Conservation (phyloP, 2,329 filamentous ascomycete genomes). For the Pseudogymnoascus sp. region DNA sequence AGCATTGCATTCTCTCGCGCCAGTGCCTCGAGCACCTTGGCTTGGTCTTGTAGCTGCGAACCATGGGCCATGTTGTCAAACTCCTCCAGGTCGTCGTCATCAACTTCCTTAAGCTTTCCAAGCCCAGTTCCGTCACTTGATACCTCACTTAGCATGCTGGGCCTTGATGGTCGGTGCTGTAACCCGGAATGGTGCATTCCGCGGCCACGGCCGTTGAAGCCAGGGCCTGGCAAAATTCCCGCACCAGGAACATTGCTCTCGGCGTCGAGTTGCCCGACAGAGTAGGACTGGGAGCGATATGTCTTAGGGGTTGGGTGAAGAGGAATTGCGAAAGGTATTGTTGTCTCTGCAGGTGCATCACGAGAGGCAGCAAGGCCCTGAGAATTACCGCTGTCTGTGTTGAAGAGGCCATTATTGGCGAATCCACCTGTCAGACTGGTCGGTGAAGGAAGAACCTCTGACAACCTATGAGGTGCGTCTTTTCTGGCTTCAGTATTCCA, state of each 20-base stretch:
- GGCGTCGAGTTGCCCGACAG: slow-evolving; percentile 78
- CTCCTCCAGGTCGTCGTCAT: slow-evolving; percentile 51
- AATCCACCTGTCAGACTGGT: slow-evolving; percentile 47
- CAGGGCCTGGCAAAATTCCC: slow-evolving; percentile 16
- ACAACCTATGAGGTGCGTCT: slow-evolving; percentile 64
- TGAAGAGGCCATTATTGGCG: slow-evolving; percentile 35
- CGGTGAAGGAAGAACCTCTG: slow-evolving; percentile 67
- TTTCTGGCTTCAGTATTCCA: slow-evolving; percentile 70
- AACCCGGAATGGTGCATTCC: slow-evolving; percentile 55
- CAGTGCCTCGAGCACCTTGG: slow-evolving; percentile 55
- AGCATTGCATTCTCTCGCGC: slow-evolving; percentile 54
- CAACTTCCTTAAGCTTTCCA: slow-evolving; percentile 61
- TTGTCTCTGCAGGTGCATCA: slow-evolving; percentile 46
- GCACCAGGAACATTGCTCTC: slow-evolving; percentile 36
- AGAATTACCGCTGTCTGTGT: slow-evolving; percentile 36
- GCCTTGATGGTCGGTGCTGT: slow-evolving; percentile 72
- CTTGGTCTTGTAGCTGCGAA: slow-evolving; percentile 46
- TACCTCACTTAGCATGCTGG: slow-evolving; percentile 68
- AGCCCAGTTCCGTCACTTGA: slow-evolving; percentile 52
- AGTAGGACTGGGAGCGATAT: slow-evolving; percentile 93
- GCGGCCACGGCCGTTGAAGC: slow-evolving; percentile 23
- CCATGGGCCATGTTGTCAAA: slow-evolving; percentile 43
- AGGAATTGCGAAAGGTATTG: slow-evolving; percentile 81
- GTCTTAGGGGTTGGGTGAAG: slow-evolving; percentile 86
- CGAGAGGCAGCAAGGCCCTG: slow-evolving; percentile 44